Evolutionary conservation across 129 eudicot species (phyloP).

Genomic region (Chrysanthemum makinoi): DNA sequence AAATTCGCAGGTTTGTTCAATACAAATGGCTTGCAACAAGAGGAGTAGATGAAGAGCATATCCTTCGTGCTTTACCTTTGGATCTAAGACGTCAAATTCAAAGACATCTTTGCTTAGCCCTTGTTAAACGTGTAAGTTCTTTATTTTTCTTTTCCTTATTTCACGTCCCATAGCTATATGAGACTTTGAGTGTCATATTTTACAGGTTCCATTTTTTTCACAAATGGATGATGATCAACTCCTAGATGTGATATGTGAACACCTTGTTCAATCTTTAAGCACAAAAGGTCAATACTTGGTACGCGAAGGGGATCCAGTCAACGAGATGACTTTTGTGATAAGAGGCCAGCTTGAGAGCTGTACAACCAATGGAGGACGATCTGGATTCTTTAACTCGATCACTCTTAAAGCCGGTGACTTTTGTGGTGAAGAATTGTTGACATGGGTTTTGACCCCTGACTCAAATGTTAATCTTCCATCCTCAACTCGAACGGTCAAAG

Average conservation of each 20-base stretch:
- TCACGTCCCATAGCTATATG: too few species aligned
- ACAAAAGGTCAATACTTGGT: slow-evolving; percentile 57
- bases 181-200: slow-evolving; percentile 3
- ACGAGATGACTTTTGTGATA: slow-evolving; percentile 62
- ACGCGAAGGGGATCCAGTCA: slow-evolving; percentile 70
- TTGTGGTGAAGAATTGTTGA: slow-evolving; percentile 70
- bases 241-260: slow-evolving; percentile 64
- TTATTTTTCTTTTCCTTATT: neutral
- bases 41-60: slow-evolving; percentile 69
- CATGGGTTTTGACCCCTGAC: slow-evolving; percentile 66
- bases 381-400: slow-evolving; percentile 61
- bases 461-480: slow-evolving; percentile 61
- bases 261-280: slow-evolving; percentile 50
- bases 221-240: slow-evolving; percentile 73
- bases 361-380: slow-evolving; percentile 62
- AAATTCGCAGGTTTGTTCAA: slow-evolving; percentile 62
- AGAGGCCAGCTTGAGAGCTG: slow-evolving; percentile 71
- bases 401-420: slow-evolving; percentile 62
- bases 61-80: slow-evolving; percentile 51
- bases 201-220: slow-evolving; percentile 61
- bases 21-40: slow-evolving; percentile 76
- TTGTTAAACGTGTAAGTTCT: slow-evolving; percentile 66
- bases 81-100: slow-evolving; percentile 62
- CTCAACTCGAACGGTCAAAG: slow-evolving; percentile 68
- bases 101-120: slow-evolving; percentile 66